These are phyloP conservation scores for Rhizopus delemar DNA, from an alignment of 371 early-diverging fungal genomes.

Conservation along the genomic window DNA sequence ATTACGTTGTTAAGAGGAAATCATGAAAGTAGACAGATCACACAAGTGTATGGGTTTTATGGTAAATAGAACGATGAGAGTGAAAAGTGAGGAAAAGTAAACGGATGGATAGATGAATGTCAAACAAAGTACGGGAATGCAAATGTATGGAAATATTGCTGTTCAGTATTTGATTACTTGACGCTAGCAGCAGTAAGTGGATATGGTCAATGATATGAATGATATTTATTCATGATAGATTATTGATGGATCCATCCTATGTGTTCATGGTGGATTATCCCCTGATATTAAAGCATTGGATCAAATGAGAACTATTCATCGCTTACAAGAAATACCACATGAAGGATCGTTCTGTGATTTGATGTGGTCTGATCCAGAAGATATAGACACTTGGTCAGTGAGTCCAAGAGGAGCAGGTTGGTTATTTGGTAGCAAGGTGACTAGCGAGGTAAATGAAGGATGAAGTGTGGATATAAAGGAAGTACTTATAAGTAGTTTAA, in stretches of 20 bases:
- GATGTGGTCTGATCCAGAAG: slow-evolving; percentile 95
- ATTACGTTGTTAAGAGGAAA: slow-evolving; percentile 99
- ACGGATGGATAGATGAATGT: slow-evolving; percentile 83
- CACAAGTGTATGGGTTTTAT: slow-evolving; percentile 99
- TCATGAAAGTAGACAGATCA: slow-evolving; percentile 99
- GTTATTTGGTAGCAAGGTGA: slow-evolving; percentile 97
- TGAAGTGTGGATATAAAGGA: neutral
- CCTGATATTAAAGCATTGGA: slow-evolving; percentile 95
- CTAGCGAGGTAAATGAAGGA: slow-evolving; percentile 72
- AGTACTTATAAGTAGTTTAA: slow-evolving; percentile 71
- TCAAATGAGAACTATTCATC: slow-evolving; percentile 95
- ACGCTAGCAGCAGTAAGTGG: slow-evolving; percentile 92
- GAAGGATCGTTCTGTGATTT: slow-evolving; percentile 98
- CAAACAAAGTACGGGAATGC: slow-evolving; percentile 97
- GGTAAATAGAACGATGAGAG: slow-evolving; percentile 22
- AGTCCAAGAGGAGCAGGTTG: slow-evolving; percentile 99
- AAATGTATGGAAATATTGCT: slow-evolving; percentile 98
- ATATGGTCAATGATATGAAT: too few relatives aligned
- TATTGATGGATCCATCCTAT: slow-evolving; percentile 79
- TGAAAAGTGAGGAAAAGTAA: neutral
- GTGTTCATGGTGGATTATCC: slow-evolving; percentile 99
- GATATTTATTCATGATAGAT: slow-evolving; percentile 17
- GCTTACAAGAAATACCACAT: slow-evolving; percentile 98
- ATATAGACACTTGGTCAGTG: slow-evolving; percentile 97
- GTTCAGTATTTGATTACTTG: slow-evolving; percentile 98